Base-by-base conservation (phyloP, 805 yeast species). In the Isabelozyma pseudorhagii region DNA sequence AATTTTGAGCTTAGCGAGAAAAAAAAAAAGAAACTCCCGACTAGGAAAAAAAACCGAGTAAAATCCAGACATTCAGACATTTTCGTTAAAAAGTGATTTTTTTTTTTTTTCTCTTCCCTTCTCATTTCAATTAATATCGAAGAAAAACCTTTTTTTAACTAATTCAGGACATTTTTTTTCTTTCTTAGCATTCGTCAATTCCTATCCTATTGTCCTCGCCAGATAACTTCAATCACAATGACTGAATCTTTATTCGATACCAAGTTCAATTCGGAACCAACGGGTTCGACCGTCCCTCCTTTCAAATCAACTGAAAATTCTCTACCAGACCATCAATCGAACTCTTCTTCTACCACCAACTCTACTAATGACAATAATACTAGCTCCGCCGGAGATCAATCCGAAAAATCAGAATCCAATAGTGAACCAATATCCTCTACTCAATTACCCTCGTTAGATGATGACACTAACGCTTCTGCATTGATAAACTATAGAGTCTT, bases 401-500 rank as follows among this genome's bases (percentile, higher is more conserved):
- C 44, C 10, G 28, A 21, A 13, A 21, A 13, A 18, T n/a, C 31
- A 8, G 11, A 36, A 11, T 29, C 47, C 5, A 8, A 44, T 25
- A 38, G 31, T 29, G 34, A 42, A n/a, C 34, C 43, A 8, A 52
- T 46, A 14, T 51, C 47, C 27, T 54, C 63, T 13, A 57, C 60
- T 21, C 45, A 53, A 11, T 60, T 68, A 50, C 73, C 73, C 2
- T 61, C 65, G 27, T 49, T 67, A 36, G 57, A 59, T 29, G 68
- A 62, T 48, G 57, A 55, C 40, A 54, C 62, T 11, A 58, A 62
- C 45, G 59, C 66, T 5, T 55, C 67, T 3, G 69, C 75, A 6
- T 62, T 69, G 43, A 70, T 73, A 48, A 72, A 66, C 56, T 67
- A 61, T 58, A 55, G 91, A 51, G 79, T 89, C 1, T 75, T 91